Evolutionary conservation across 495 filamentous ascomycete species (phyloP).

Genomic region (Hypoxylon subgilvum): DNA sequence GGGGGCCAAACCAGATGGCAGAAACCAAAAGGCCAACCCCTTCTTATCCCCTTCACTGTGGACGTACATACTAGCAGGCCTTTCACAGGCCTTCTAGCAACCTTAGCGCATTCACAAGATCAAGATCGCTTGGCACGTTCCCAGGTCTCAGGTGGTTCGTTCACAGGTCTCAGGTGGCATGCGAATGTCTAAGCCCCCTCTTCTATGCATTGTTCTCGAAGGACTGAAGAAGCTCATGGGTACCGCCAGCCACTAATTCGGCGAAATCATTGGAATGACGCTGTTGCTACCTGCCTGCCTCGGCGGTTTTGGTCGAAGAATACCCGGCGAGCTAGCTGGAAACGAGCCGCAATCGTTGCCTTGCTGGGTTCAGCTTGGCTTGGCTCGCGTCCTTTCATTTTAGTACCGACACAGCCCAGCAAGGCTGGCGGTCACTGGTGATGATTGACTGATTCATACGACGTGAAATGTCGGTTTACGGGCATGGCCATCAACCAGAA

Average conservation of each 20-base stretch:
- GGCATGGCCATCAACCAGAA: too few species aligned
- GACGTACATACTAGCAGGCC: too few species aligned
- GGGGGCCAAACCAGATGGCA: conserved; percentile 9
- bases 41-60: conserved; percentile 28
- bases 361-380: background rate
- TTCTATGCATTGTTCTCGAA: conserved; percentile 37
- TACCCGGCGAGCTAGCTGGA: too few species aligned
- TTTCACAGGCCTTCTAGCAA: too few species aligned
- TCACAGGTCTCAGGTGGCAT: background rate
- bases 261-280: too few species aligned
- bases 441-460: background rate
- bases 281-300: too few species aligned
- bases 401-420: background rate
- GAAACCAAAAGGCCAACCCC: conserved; percentile 21
- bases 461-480: too few species aligned
- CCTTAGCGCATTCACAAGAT: too few species aligned
- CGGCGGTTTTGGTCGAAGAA: background rate
- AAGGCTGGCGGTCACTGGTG: background rate
- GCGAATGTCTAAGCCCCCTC: conserved; percentile 36
- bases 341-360: conserved; percentile 1
- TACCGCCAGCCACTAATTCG: conserved; percentile 20
- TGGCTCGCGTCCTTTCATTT: too few species aligned
- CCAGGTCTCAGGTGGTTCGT: background rate
- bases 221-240: conserved; percentile 19
- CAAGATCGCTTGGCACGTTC: background rate